Base-by-base conservation (phyloP, 768 basidiomycete species). In the Zangia roseola region DNA sequence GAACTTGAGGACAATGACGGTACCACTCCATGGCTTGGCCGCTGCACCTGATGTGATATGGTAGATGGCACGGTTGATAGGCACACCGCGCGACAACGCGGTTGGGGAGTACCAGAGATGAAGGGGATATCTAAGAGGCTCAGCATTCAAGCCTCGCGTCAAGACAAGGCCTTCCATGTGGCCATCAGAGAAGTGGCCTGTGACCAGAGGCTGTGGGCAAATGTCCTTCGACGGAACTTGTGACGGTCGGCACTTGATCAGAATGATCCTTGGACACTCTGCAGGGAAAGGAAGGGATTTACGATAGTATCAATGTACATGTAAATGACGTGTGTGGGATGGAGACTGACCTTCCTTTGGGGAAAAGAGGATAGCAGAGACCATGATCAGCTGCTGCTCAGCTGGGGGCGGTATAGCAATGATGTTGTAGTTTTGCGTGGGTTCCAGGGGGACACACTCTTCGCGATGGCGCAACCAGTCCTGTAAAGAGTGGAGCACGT, bases 31-130 rank as follows among this genome's bases (percentile, higher is more conserved):
- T 0, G 80, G 72, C 58, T 88, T 89, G 19, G 74, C 68, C 16
- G 89, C 88, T 3, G 86, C 86, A 2, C 88, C 88, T 26, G 84
- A 88, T 0, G 90, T 91, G 57, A 93, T 90, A 62, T 89, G 86
- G 55, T 81, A 81, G 50, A 93, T 88, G 13, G 88, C 76, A 19
- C 87, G 82, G 62, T 93, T 93, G 58, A 88, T 70, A 3, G 88
- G 88, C 10, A 76, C 68, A 14, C 74, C 75, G 30, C 81, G 76
- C 43, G 75, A 70, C 48, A 91, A 70, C 10, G 86, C 75, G 10
- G 75, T 71, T 4, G 87, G 81, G 34, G 84, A 86, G 62, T 91
- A 93, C 78, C 83, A 92, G 28, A 93, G 62, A 48, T 92, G 88
- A 13, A 93, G 76, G 4, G 91, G 91, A 63, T 91, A 93, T 23